Percentiles rank a stretch among this genome's conserved stretches.
These are phyloP conservation scores for Chrysoporthe austroafricana DNA, from an alignment of 2,329 filamentous ascomycete species.

Conservation along the genomic window DNA sequence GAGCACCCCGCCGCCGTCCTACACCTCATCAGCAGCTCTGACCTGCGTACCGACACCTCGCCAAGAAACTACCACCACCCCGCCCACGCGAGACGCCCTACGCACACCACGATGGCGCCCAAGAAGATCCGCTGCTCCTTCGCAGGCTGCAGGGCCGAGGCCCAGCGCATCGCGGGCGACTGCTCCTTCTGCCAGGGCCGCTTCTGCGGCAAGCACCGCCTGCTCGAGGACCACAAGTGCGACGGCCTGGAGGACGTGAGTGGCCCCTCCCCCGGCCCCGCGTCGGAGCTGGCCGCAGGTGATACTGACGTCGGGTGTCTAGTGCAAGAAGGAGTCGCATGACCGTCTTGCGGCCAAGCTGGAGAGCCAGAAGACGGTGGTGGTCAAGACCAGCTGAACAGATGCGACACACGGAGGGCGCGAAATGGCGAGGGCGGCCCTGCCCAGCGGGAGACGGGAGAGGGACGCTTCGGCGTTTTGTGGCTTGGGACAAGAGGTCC, in stretches of 20 bases:
- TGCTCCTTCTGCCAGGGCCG: slow-evolving; percentile 93
- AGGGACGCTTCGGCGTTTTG: neutral
- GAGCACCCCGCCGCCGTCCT: too few species aligned
- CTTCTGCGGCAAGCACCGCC: slow-evolving; percentile 92
- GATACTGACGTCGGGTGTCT: slow-evolving; percentile 6
- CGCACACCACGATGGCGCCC: slow-evolving; percentile 55
- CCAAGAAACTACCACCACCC: too few species aligned
- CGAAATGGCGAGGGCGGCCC: neutral
- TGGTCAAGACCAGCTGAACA: slow-evolving; percentile 82
- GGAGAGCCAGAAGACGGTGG: slow-evolving; percentile 88
- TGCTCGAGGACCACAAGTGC: slow-evolving; percentile 94
- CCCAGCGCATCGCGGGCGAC: slow-evolving; percentile 95
- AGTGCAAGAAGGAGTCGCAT: slow-evolving; percentile 96
- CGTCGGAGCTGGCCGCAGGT: slow-evolving; percentile 21
- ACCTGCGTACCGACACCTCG: too few species aligned
- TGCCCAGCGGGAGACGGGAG: too few species aligned
- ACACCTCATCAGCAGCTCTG: too few species aligned
- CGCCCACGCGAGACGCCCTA: too few species aligned
- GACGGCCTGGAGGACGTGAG: slow-evolving; percentile 84
- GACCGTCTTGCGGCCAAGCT: slow-evolving; percentile 91
- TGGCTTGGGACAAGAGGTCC: neutral
- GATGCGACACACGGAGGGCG: neutral
- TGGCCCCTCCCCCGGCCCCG: slow-evolving; percentile 34
- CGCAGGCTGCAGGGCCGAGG: slow-evolving; percentile 84
- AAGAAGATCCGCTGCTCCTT: slow-evolving; percentile 85